Base-by-base conservation (phyloP, 202 grass and related monocot species). In the Thinopyrum obtusiflorum region DNA sequence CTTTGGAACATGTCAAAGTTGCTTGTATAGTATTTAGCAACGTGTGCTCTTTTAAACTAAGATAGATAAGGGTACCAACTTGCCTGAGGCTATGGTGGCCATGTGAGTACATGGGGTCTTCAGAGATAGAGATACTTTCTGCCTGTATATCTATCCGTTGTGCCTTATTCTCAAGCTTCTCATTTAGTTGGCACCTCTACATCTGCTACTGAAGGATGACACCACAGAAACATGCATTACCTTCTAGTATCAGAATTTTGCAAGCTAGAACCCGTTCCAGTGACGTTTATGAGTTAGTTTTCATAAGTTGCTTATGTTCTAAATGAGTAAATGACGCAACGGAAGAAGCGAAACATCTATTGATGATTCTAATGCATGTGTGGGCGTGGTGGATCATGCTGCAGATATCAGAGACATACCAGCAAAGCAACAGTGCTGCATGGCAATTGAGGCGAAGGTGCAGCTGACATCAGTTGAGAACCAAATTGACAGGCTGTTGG, bases 401-500 rank as follows among this genome's bases (percentile, higher is more conserved):
- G 53, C 31, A 15, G 18, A 31, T 86, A 63, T 6, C 11, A 42
- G 65, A 46, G 78, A 82, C 65, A 86, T 39, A 55, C 72, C 79
- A 89, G 68, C 68, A 77, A 47, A 67, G 71, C 84, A 71, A 65
- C 21, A 67, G 42, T 79, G 53, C 6, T 86, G 40, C 78, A 82
- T 21, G 18, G 62, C 63, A 14, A 70, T 14, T 60, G 28, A 69
- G 65, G 12, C 36, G 71, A 24, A 82, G 49, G 62, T 77, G 21
- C 72, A 82, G 74, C 81, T n/a, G 37, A 62, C 23, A 31, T 13
- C 53, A 76, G 29, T 68, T 77, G 49, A 72, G 28, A 25, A 60
- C 28, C 44, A 23, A 8, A 44, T 66, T 33, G 11, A 36, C 46
- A 80, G 21, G 55, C 40, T 88, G 57, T 55, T 84, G 33, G 74